phyloP scores from a whole-genome alignment of 805 yeast species.

The Ogataea kodamae region DNA sequence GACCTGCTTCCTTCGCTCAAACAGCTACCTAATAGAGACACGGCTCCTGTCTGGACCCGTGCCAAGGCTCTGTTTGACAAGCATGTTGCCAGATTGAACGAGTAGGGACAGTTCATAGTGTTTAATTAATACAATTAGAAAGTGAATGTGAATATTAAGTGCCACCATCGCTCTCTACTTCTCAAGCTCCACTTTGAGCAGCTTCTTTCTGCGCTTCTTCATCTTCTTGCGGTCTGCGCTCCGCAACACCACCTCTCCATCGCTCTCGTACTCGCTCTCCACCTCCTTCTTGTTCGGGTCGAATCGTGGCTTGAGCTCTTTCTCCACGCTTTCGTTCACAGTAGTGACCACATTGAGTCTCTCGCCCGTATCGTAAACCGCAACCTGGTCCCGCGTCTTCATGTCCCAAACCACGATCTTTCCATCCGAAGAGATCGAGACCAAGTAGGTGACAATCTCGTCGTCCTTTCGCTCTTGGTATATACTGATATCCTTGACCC shows the following conservation, averaged over 20 bases:
- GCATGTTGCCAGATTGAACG: constrained; percentile 52
- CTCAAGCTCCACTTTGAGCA: constrained; percentile 51
- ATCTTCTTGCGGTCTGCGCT: constrained; percentile 49
- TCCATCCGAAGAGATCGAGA: constrained; percentile 91
- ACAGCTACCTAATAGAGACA: constrained; percentile 75
- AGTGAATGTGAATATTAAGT: not conserved
- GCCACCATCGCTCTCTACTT: constrained; percentile 31
- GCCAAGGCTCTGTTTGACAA: constrained; percentile 81
- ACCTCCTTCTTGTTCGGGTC: constrained; percentile 36
- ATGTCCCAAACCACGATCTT: constrained; percentile 89
- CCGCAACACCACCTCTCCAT: constrained; percentile 61
- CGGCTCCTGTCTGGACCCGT: constrained; percentile 87
- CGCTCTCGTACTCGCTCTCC: constrained; percentile 74
- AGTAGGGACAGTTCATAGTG: no score
- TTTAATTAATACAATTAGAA: no score
- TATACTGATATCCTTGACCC: constrained; percentile 76
- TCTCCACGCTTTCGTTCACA: constrained; percentile 75
- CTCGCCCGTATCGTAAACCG: constrained; percentile 88
- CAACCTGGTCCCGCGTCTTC: constrained; percentile 67
- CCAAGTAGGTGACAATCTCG: constrained; percentile 42
- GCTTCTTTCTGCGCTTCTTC: constrained; percentile 39
- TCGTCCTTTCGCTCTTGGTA: constrained; percentile 37
- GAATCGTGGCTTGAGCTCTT: constrained; percentile 51
- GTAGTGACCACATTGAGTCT: constrained; percentile 82
- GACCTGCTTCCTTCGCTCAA: constrained; percentile 88